These are phyloP conservation scores for Leccinum boreale DNA, from an alignment of 768 basidiomycete species.

Conservation along the genomic window DNA sequence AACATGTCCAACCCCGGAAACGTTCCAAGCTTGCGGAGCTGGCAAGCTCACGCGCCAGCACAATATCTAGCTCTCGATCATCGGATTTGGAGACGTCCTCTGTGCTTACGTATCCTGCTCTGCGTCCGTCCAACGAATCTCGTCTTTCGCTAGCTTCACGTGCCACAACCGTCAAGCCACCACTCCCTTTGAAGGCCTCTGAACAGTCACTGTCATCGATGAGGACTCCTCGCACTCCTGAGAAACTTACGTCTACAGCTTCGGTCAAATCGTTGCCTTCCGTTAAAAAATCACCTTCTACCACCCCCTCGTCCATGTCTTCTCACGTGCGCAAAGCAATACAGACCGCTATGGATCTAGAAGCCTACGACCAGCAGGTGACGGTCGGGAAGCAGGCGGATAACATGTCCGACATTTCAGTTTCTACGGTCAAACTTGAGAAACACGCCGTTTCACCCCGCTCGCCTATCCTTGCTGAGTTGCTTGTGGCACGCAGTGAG, in stretches of 20 bases:
- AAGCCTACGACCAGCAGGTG: conserved; percentile 43
- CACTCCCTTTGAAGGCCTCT: conserved; percentile 17
- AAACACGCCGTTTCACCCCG: conserved; percentile 22
- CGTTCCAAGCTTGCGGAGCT: conserved; percentile 69
- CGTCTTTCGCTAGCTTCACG: conserved; percentile 31
- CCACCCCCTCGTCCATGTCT: conserved; percentile 48
- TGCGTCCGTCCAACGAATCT: conserved; percentile 68
- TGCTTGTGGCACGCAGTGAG: conserved; percentile 12
- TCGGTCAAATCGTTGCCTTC: conserved; percentile 28
- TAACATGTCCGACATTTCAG: conserved; percentile 13
- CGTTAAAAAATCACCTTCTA: conserved; percentile 24
- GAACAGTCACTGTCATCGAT: conserved; percentile 11
- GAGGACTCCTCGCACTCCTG: conserved; percentile 24
- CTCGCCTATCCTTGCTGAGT: conserved; percentile 15
- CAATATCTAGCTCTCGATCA: conserved; percentile 49
- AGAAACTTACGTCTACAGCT: conserved; percentile 11
- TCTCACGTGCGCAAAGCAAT: conserved; percentile 65
- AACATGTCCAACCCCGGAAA: conserved; percentile 29
- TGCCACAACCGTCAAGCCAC: conserved; percentile 15
- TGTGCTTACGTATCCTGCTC: conserved; percentile 66
- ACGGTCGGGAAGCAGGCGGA: conserved; percentile 10
- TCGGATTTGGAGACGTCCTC: conserved; percentile 55
- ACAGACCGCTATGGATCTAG: conserved; percentile 60
- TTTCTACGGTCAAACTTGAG: conserved; percentile 23
- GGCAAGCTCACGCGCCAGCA: conserved; percentile 61